Evolutionary conservation across 1,284 basidiomycete species (phyloP), one percentile per base, ranked within the genome.

Genomic region (Wallemia ichthyophaga): DNA sequence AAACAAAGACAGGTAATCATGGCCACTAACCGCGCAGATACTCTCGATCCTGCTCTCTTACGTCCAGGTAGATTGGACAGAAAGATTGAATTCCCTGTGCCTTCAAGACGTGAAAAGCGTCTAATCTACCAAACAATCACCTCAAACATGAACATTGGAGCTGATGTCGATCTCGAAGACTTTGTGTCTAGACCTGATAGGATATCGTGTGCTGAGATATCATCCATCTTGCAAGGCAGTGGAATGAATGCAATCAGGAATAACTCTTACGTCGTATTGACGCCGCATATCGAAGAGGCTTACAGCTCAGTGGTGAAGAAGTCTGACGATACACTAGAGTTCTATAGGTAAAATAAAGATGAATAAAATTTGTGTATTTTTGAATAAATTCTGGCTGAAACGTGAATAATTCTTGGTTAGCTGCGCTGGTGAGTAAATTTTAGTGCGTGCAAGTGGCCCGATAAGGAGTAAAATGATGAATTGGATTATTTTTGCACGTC

Each of bases 91-190:
- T 98, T 98, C 75, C 94, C 94, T 2, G 74, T 85, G 58, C 94
- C 94, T 27, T 87, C 86, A 26, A 75, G 94, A 61, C 79, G 94
- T 65, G 94, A 99, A 73, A 87, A 91, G 69, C 85, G 94, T 59
- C 74, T 99, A 57, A 92, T 99, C 65, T 98, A 96, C 82, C 94
- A 98, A 70, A 96, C 94, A 11, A 85, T 89, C 60, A 94, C 91
- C 2, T 76, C 77, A 66, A 96, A 94, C 74, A 99, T 99, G 94
- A 96, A 94, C 69, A 76, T 99, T 55, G 83, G 88, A 25, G 88
- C 91, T 9, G 94, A 99, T 68, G 94, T 99, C 13, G 94, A 99
- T 70, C 73, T 99, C 48, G 94, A 99, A 72, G 94, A 98, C 68
- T 96, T 88, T 91, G 63, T 68, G 84, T 74, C 28, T 58, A 79